A percentile compares a stretch with the other conserved stretches of the same genome.
Conservation (phyloP, 176 grass and related monocot genomes). For the Oryza longistaminata region DNA sequence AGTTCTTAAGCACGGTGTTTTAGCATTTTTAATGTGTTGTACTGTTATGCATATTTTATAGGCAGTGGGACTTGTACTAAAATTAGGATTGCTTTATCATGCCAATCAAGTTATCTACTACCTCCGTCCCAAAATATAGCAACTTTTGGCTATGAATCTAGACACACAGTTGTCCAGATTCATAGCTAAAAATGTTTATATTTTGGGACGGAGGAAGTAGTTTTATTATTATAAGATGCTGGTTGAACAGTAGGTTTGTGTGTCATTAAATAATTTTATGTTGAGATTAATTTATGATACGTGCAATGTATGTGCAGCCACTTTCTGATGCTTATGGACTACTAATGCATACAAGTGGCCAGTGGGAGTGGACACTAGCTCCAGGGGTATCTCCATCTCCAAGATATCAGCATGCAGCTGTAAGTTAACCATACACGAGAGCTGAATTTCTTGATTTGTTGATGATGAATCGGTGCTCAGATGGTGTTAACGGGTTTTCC, state of each 20-base stretch:
- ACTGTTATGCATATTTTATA: background rate
- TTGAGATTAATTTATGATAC: constrained; percentile 26
- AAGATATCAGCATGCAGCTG: constrained; percentile 98
- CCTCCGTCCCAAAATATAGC: no score
- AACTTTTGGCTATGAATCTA: no score
- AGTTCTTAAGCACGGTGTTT: background rate
- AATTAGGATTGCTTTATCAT: background rate
- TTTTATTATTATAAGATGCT: background rate
- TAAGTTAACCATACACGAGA: constrained; percentile 53
- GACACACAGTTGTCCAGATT: no score
- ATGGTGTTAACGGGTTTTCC: constrained; percentile 3
- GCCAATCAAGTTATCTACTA: background rate
- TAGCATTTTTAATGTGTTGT: background rate
- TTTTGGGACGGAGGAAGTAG: no score
- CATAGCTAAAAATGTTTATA: no score
- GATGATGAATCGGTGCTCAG: background rate
- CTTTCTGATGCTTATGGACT: constrained; percentile 96
- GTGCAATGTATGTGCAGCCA: constrained; percentile 59
- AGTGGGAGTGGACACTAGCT: constrained; percentile 99
- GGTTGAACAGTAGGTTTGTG: background rate
- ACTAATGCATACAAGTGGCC: constrained; percentile 96
- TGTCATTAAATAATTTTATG: background rate
- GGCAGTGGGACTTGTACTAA: background rate
- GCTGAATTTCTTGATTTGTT: constrained; percentile 36
- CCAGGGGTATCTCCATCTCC: constrained; percentile 95